Base-by-base conservation (phyloP, 2,329 filamentous ascomycete genomes). In the Fusarium cyanostomum region DNA sequence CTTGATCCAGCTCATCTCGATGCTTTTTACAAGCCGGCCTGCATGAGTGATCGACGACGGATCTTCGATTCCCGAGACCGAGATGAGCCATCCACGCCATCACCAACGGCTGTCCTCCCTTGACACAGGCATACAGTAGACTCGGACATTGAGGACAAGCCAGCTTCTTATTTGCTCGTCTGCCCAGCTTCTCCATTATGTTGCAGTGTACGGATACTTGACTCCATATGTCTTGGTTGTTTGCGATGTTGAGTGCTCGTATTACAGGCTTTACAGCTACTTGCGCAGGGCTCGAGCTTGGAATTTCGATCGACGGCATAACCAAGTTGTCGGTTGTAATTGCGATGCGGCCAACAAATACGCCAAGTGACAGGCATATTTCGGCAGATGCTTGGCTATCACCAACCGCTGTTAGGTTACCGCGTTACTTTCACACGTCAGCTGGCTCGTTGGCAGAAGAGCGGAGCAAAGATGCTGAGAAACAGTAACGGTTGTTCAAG, bases 1-100 rank as follows among this genome's bases (percentile, higher is more conserved):
- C 37, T 21, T 21, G 21, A 6, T 21, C 21, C 21, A 21, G 21
- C 30, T 27, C 24, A 21, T 27, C 21, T 12, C 15, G 34, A 28
- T 56, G 33, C 28, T 30, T 26, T 37, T 43, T 53, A 35, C 43
- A 41, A 28, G 18, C 35, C 27, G 27, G 56, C 46, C 34, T 62
- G 46, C 61, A 61, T 58, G 42, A 51, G 37, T 62, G 64, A 67
- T 67, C 64, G 51, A 64, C 63, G 35, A 28, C 31, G 45, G 64
- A 64, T 67, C 59, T 37, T 52, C 63, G 63, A 64, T 64, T 66
- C 62, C 62, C 62, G 63, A 64, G 49, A 42, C 55, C 26, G 62
- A 38, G 45, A 39, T 26, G 15, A 52, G 37, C 54, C 46, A 53
- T 63, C 38, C 16, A 27, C 48, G 37, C 54, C 46, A 53, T 63